A percentile compares a stretch with the other conserved stretches of the same genome.
These are phyloP conservation scores for Amphicarpaea edgeworthii DNA, from an alignment of 306 rosid species.

Conservation along the genomic window DNA sequence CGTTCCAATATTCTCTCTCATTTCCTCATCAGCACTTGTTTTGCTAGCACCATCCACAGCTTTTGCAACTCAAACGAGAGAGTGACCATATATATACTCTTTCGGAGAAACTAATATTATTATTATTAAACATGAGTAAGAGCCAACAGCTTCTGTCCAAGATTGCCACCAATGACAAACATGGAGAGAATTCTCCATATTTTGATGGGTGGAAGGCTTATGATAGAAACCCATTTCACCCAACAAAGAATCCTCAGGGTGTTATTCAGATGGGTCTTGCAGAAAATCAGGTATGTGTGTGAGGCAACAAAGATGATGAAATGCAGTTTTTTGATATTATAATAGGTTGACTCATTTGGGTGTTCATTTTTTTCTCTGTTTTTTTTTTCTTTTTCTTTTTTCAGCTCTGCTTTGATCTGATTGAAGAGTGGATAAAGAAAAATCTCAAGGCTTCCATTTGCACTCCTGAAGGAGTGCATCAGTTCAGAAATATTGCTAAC, in stretches of 20 bases:
- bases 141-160: constrained; percentile 61
- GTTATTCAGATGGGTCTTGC: constrained; percentile 98
- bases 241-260: constrained; percentile 65
- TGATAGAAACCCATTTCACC: constrained; percentile 78
- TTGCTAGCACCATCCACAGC: not conserved
- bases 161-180: constrained; percentile 76
- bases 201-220: constrained; percentile 95
- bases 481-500: constrained; percentile 69
- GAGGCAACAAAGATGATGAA: not conserved
- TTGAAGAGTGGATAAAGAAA: constrained; percentile 73
- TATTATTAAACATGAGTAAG: constrained; percentile 45
- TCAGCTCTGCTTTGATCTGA: constrained; percentile 71
- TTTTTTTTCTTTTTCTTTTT: not conserved
- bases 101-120: not conserved
- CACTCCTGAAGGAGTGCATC: constrained; percentile 71
- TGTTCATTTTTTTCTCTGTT: not conserved
- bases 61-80: constrained; percentile 29
- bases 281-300: constrained; percentile 75
- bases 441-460: constrained; percentile 86
- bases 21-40: not conserved
- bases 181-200: constrained; percentile 84
- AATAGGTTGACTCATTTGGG: constrained; percentile 1
- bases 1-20: not conserved
- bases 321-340: not conserved
- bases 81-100: constrained; percentile 6